A percentile compares a stretch with the other conserved stretches of the same genome.
phyloP scores from a whole-genome alignment of 2,329 filamentous ascomycete genomes.

The Macrophomina pseudophaseolina region DNA sequence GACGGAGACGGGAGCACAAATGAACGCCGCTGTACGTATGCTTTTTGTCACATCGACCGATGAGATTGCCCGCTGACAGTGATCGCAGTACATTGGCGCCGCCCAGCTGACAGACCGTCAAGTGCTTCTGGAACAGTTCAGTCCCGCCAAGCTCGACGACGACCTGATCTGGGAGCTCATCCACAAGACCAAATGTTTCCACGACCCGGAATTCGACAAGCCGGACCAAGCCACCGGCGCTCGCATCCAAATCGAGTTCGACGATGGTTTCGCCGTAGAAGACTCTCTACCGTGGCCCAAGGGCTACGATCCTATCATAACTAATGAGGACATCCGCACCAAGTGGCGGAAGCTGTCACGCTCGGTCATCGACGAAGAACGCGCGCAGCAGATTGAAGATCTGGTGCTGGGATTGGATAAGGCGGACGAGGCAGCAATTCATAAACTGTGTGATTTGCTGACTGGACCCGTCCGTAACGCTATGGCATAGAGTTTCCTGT shows the following conservation, averaged over 20 bases:
- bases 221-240: neutral
- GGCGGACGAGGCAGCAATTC: slow-evolving; percentile 31
- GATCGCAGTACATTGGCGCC: slow-evolving; percentile 39
- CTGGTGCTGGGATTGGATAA: slow-evolving; percentile 38
- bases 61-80: neutral
- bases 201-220: slow-evolving; percentile 21
- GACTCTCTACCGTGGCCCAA: slow-evolving; percentile 34
- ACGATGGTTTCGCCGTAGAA: slow-evolving; percentile 31
- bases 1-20: slow-evolving; percentile 46
- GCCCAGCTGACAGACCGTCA: slow-evolving; percentile 46
- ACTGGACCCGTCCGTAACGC: neutral
- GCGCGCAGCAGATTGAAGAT: slow-evolving; percentile 38
- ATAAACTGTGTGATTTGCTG: slow-evolving; percentile 20
- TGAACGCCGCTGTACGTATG: slow-evolving; percentile 36
- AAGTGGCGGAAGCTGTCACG: slow-evolving; percentile 43
- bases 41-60: rapidly evolving
- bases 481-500: neutral
- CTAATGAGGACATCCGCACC: slow-evolving; percentile 45
- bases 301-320: slow-evolving; percentile 41
- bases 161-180: slow-evolving; percentile 46
- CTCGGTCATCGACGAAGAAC: slow-evolving; percentile 38
- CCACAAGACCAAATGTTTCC: slow-evolving; percentile 35
- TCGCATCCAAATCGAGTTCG: slow-evolving; percentile 33
- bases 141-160: slow-evolving; percentile 38
- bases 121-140: slow-evolving; percentile 44